Evolutionary conservation across 129 eudicot genomes (phyloP).

Genomic region (Lactuca sativa): DNA sequence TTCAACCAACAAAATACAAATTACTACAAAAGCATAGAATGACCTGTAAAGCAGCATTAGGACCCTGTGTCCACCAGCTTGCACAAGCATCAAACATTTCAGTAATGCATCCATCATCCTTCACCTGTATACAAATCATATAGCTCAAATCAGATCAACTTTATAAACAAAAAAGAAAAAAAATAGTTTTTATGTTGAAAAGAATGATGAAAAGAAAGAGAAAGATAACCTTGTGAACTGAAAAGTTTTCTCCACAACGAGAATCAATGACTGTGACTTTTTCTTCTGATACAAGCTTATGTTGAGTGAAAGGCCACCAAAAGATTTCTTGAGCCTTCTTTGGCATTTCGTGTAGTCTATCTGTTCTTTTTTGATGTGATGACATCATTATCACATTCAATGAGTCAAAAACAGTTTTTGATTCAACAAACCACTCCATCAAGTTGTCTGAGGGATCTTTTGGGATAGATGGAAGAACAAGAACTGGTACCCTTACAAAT

Average conservation of each 20-base stretch:
- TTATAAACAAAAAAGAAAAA: neutral
- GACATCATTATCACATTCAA: conserved; percentile 66
- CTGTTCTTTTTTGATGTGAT: conserved; percentile 49
- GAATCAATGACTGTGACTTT: conserved; percentile 92
- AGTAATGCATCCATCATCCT: conserved; percentile 43
- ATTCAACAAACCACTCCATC: conserved; percentile 75
- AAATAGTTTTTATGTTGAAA: neutral
- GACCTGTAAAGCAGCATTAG: conserved; percentile 89
- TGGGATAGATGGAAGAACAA: conserved; percentile 86
- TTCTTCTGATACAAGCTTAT: conserved; percentile 80
- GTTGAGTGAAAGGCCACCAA: conserved; percentile 99
- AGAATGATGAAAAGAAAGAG: neutral
- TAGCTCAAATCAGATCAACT: neutral
- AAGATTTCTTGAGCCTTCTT: conserved; percentile 69
- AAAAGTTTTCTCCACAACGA: conserved; percentile 93
- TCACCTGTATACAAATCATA: conserved; percentile 39
- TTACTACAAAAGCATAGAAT: conserved; percentile 37
- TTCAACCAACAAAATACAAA: conserved; percentile 11
- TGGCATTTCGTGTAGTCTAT: conserved; percentile 75
- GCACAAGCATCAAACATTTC: conserved; percentile 97
- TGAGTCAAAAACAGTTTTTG: conserved; percentile 59
- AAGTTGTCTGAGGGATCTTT: conserved; percentile 71
- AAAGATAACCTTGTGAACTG: conserved; percentile 78
- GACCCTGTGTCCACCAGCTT: conserved; percentile 99
- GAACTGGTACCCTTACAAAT: conserved; percentile 76